Evolutionary conservation across 148 eudicot genomes (phyloP).

Genomic region (Selenicereus undatus): DNA sequence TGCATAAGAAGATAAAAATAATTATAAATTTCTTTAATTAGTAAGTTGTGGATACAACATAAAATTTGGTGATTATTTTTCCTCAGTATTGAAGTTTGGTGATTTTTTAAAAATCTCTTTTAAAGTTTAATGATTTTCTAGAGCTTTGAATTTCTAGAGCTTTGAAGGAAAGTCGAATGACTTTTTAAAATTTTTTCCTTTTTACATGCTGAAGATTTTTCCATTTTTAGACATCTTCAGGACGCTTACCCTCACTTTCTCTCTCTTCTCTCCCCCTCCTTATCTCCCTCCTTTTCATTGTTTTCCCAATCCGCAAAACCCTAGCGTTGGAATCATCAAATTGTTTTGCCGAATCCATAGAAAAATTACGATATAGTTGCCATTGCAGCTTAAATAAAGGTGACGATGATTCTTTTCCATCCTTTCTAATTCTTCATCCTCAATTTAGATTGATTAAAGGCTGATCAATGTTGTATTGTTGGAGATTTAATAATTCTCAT

Average conservation of each 20-base stretch:
- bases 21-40: too few relatives aligned
- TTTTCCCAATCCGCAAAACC: neutral
- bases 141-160: too few relatives aligned
- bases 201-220: neutral
- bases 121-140: too few relatives aligned
- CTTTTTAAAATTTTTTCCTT: too few relatives aligned
- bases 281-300: neutral
- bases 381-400: neutral
- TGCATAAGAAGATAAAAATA: too few relatives aligned
- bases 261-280: neutral
- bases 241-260: neutral
- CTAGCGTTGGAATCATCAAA: neutral
- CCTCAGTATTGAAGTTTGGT: too few relatives aligned
- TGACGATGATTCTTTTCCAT: neutral
- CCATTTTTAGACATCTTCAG: neutral
- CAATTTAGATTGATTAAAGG: neutral
- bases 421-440: neutral
- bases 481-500: neutral
- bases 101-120: too few relatives aligned
- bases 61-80: too few relatives aligned
- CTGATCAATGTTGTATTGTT: neutral
- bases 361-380: neutral
- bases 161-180: too few relatives aligned
- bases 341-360: neutral
- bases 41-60: too few relatives aligned